phyloP scores from a whole-genome alignment of 345 rosid species.

The Anastatica hierochuntica region DNA sequence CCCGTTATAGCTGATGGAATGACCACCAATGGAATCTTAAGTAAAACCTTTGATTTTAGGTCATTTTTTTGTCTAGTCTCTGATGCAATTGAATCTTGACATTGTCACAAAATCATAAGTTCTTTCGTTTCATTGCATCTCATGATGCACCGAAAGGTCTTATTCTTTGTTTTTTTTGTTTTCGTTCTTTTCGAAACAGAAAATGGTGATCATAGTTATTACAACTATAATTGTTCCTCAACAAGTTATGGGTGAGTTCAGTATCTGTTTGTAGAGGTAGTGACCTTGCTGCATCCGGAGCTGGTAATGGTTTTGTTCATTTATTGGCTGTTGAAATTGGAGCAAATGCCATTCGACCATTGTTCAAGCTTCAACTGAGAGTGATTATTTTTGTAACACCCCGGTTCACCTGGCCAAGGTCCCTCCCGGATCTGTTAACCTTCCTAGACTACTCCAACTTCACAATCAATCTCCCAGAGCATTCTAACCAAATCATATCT shows the following conservation, averaged over 20 bases:
- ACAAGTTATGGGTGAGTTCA: slow-evolving; percentile 78
- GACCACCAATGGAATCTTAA: slow-evolving; percentile 33
- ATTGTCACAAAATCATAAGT: too few relatives aligned
- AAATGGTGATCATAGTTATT: slow-evolving; percentile 29
- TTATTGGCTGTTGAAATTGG: slow-evolving; percentile 62
- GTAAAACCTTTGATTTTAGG: slow-evolving; percentile 29
- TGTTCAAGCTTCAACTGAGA: slow-evolving; percentile 62
- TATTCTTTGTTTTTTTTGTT: background rate
- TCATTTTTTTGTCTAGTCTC: background rate
- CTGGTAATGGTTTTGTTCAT: slow-evolving; percentile 75
- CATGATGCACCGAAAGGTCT: background rate
- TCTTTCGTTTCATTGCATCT: background rate
- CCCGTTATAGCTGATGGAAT: slow-evolving; percentile 21
- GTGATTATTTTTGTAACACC: too few relatives aligned
- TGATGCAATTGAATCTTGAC: background rate
- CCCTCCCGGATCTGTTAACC: too few relatives aligned
- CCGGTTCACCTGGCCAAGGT: too few relatives aligned
- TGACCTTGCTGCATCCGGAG: slow-evolving; percentile 96
- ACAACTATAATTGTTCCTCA: slow-evolving; percentile 26
- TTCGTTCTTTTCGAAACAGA: slow-evolving; percentile 30
- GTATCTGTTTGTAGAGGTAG: slow-evolving; percentile 70
- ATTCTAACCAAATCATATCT: too few relatives aligned
- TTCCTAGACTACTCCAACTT: too few relatives aligned
- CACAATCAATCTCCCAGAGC: too few relatives aligned
- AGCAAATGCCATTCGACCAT: slow-evolving; percentile 39